Base-by-base conservation (phyloP, 2,329 filamentous ascomycete species). In the Pseudogymnoascus sp. region DNA sequence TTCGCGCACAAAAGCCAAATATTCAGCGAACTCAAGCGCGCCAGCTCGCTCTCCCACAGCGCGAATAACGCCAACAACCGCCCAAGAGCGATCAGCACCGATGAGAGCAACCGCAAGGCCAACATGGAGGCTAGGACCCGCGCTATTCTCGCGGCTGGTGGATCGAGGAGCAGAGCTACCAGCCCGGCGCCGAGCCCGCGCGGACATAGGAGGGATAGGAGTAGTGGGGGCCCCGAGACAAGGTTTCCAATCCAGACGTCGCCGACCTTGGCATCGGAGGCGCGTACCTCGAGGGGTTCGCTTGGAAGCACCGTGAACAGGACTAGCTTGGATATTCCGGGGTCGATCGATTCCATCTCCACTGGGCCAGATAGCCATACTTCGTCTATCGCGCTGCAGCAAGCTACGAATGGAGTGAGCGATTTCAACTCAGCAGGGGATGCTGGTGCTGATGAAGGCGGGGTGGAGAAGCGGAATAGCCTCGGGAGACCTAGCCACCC, bases 1-100 rank as follows among this genome's bases (percentile, higher is more conserved):
- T 94, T 99, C 71, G 84, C 89, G 6, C 89, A 97, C 79, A 99
- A 99, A 76, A 91, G 96, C 65, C 84, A 90, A 65, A 96, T 99
- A 72, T 99, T 99, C 75, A 90, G 88, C 67, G 94, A 97, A 74
- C 82, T 99, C 66, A 99, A 99, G 80, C 92, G 94, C 68, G 89
- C 92, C 73, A 91, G 88, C 45, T 84, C 84, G 8, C 80, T 90
- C 16, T 85, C 82, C 11, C 85, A 89, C 69, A 83, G 83, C n/a
- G 79, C 81, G 45, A 39, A 38, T n/a, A 41, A 39, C 25, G 87
- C 87, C 1, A 77, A 80, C n/a, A 78, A 79, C 58, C 86, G 91
- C 42, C 89, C 90, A 23, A 88, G 94, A 58, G 92, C 92, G 30
- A 90, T 97, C 71, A 95, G 91, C 73, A 96, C 92, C 0, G 92